A percentile compares a stretch with the other conserved stretches of the same genome.
Conservation (phyloP, 257 asterid species). For the Solanum ossicruentum region DNA sequence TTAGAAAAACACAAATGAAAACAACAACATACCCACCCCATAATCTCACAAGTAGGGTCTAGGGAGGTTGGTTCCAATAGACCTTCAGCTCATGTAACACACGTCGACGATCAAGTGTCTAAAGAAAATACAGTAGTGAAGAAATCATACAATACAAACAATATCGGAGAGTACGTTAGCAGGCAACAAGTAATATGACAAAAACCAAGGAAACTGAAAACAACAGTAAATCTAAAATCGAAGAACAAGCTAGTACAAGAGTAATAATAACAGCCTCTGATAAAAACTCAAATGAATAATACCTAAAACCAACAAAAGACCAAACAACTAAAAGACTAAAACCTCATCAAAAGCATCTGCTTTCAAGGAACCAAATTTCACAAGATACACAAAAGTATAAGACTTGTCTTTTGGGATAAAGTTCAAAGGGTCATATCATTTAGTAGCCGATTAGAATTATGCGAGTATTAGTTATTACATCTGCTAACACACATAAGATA, state of each 20-base stretch:
- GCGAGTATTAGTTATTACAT: neutral
- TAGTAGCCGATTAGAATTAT: neutral
- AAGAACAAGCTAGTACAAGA: neutral
- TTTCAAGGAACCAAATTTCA: neutral
- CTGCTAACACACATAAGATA: neutral
- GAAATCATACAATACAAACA: neutral
- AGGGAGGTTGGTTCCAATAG: neutral
- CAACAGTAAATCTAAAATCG: neutral
- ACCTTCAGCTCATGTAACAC: neutral
- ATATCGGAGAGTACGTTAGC: neutral
- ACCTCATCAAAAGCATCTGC: neutral
- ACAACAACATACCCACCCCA: neutral
- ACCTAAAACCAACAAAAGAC: neutral
- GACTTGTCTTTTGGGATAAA: neutral
- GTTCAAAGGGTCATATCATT: neutral
- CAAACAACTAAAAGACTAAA: neutral
- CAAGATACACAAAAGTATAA: neutral
- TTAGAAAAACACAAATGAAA: neutral
- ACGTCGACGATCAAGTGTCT: neutral
- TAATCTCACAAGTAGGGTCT: neutral
- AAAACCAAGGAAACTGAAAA: neutral
- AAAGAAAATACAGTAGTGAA: neutral
- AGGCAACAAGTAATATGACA: neutral
- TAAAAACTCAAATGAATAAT: neutral
- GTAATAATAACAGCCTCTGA: neutral